Base-by-base conservation (phyloP, 1,284 basidiomycete genomes). In the Entoloma clypeatum region DNA sequence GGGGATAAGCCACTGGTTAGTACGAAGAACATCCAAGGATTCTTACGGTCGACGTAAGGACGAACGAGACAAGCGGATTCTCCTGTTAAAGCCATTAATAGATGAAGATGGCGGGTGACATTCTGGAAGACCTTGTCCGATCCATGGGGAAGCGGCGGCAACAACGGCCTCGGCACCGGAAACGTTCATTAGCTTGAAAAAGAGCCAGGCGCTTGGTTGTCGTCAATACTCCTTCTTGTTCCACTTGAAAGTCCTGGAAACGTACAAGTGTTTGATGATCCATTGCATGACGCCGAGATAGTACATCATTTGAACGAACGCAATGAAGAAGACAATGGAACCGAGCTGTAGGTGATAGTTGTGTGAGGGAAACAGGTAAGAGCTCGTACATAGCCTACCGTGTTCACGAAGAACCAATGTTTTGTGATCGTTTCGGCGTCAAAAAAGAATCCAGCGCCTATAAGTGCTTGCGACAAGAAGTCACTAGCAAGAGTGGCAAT, bases 161-260 rank as follows among this genome's bases (percentile, higher is more conserved):
- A 94, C 90, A 49, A 94, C 86, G 24, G 92, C 90, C 60, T 94
- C 92, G 5, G 90, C 92, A 54, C 92, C 92, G 18, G 87, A 90
- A 21, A 91, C 75, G 50, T 86, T 80, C 79, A 93, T 77, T 39
- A 86, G 64, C 64, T 91, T 91, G 73, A 88, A 90, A 75, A 95
- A 94, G 68, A 94, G 77, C 89, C 88, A 92, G 4, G 90, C 92
- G 56, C 83, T 86, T 47, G 30, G 38, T 14, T n/a, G n/a, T n/a
- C n/a, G n/a, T n/a, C n/a, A n/a, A n/a, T n/a, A n/a, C n/a, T n/a
- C n/a, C n/a, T n/a, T n/a, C n/a, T n/a, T n/a, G n/a, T n/a, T n/a
- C n/a, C n/a, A n/a, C n/a, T 24, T 18, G 4, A 23, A 34, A 24
- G 32, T n/a, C n/a, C n/a, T n/a, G n/a, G 27, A 35, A 41, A 66